Conservation (phyloP, 768 basidiomycete species). For the Tubosaeta brunneosetosa region DNA sequence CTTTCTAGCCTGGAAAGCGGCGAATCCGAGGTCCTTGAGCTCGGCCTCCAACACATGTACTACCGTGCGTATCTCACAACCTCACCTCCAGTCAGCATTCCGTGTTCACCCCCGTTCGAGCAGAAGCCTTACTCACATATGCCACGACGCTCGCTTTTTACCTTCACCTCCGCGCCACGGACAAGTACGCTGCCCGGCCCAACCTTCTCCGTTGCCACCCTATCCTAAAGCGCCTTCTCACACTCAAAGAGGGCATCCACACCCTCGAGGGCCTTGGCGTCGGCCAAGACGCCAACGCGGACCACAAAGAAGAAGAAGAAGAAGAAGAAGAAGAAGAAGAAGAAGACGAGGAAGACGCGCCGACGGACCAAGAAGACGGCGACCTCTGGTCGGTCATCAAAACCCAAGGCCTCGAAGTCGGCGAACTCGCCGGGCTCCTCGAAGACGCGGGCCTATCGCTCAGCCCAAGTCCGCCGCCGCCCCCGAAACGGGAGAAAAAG, state of each 20-base stretch:
- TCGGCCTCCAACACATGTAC: slow-evolving; percentile 78
- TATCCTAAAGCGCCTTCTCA: slow-evolving; percentile 69
- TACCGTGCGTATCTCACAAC: slow-evolving; percentile 65
- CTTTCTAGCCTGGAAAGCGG: slow-evolving; percentile 45
- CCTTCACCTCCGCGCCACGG: slow-evolving; percentile 73
- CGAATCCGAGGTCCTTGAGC: slow-evolving; percentile 47
- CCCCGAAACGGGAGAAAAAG: slow-evolving; percentile 53
- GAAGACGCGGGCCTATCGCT: slow-evolving; percentile 39
- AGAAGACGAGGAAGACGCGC: slow-evolving; percentile 23
- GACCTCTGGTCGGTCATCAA: slow-evolving; percentile 41
- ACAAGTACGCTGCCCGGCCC: slow-evolving; percentile 58
- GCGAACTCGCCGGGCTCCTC: slow-evolving; percentile 55
- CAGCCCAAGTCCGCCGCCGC: slow-evolving; percentile 2
- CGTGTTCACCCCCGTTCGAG: slow-evolving; percentile 1
- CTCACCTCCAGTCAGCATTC: not conserved
- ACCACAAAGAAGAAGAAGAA: slow-evolving; percentile 26
- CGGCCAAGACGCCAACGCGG: slow-evolving; percentile 41
- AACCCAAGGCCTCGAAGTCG: slow-evolving; percentile 35
- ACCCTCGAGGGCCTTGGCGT: slow-evolving; percentile 87
- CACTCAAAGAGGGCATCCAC: slow-evolving; percentile 75
- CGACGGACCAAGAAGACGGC: slow-evolving; percentile 39
- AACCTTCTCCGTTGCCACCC: slow-evolving; percentile 65
- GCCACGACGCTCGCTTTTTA: slow-evolving; percentile 90
- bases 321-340: slow-evolving; percentile 34
- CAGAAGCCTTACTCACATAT: slow-evolving; percentile 89